These are phyloP conservation scores for Hemisphaericaspora xylofermentans DNA, from an alignment of 1,139 yeast species.

Conservation along the genomic window DNA sequence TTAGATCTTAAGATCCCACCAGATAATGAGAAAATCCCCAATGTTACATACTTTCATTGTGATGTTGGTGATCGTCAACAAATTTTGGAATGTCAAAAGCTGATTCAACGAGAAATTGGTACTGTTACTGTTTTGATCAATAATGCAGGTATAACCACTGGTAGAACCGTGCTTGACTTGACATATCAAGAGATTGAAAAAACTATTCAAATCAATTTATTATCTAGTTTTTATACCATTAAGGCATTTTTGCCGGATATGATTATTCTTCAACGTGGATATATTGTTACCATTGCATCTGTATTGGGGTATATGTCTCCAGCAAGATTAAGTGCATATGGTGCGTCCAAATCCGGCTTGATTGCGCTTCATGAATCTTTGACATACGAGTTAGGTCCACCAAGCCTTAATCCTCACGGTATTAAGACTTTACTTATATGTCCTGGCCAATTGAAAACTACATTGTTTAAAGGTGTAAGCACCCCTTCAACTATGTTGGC, in stretches of 20 bases:
- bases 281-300: conserved; percentile 77
- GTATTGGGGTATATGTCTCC: conserved; percentile 85
- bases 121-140: conserved; percentile 66
- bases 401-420: conserved; percentile 46
- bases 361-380: conserved; percentile 83
- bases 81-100: conserved; percentile 34
- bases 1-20: conserved; percentile 57
- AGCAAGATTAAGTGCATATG: conserved; percentile 76
- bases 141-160: conserved; percentile 77
- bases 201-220: conserved; percentile 62
- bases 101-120: conserved; percentile 54
- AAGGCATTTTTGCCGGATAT: conserved; percentile 73
- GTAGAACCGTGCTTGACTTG: conserved; percentile 55
- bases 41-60: conserved; percentile 58
- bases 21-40: conserved; percentile 27
- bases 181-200: conserved; percentile 57
- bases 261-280: conserved; percentile 64
- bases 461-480: conserved; percentile 65
- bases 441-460: conserved; percentile 82
- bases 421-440: conserved; percentile 74
- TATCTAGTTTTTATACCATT: conserved; percentile 68
- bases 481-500: conserved; percentile 78
- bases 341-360: conserved; percentile 86
- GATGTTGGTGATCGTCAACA: conserved; percentile 59
- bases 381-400: conserved; percentile 65